Evolutionary conservation across 179 eudicot species (phyloP).

Genomic region (Actinidia polygama): DNA sequence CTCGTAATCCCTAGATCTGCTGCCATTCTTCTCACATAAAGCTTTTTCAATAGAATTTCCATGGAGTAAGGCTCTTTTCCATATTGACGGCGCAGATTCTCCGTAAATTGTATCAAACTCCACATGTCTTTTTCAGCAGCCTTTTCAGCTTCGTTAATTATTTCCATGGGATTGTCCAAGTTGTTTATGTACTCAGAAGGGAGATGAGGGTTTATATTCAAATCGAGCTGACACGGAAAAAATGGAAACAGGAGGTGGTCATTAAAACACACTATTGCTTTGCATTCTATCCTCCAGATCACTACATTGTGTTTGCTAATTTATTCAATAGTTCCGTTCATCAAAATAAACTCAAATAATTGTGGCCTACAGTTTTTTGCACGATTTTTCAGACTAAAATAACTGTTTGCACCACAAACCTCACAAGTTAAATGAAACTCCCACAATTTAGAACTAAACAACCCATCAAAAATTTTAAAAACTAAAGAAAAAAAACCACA

Average conservation of each 20-base stretch:
- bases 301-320: not conserved
- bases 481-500: not conserved
- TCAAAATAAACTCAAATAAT: not conserved
- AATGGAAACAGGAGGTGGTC: not conserved
- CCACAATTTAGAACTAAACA: not conserved
- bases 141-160: constrained; percentile 77
- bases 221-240: constrained; percentile 64
- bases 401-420: constrained; percentile 7
- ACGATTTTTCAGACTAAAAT: constrained; percentile 1
- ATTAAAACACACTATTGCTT: not conserved
- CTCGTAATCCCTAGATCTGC: constrained; percentile 86
- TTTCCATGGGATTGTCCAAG: constrained; percentile 92
- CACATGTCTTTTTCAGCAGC: constrained; percentile 87
- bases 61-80: constrained; percentile 96
- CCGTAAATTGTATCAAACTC: constrained; percentile 82
- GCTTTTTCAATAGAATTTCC: constrained; percentile 87
- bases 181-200: constrained; percentile 95
- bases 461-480: no score
- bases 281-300: not conserved
- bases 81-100: constrained; percentile 77
- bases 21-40: constrained; percentile 91
- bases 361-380: not conserved
- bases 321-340: not conserved
- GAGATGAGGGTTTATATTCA: constrained; percentile 85
- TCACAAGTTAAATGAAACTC: not conserved